These are phyloP conservation scores for Xerocomus potaroensis DNA, from an alignment of 768 basidiomycete genomes.

Conservation along the genomic window DNA sequence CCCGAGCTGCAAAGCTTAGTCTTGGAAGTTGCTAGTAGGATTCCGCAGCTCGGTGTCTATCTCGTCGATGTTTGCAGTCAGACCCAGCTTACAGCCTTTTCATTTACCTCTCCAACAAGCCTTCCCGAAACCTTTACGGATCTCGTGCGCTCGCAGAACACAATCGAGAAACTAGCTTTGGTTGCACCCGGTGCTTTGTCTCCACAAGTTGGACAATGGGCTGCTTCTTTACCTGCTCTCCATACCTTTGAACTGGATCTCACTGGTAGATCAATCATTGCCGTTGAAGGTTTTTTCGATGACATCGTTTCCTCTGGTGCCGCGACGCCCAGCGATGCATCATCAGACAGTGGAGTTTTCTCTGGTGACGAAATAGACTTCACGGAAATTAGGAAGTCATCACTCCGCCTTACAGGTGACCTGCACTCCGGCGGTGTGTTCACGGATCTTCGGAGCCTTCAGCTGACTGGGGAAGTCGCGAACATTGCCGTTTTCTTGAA, in stretches of 20 bases:
- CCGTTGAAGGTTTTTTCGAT: slow-evolving; percentile 80
- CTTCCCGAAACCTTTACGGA: slow-evolving; percentile 71
- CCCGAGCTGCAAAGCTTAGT: slow-evolving; percentile 57
- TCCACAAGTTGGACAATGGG: slow-evolving; percentile 69
- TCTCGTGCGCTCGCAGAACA: slow-evolving; percentile 54
- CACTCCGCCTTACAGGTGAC: slow-evolving; percentile 60
- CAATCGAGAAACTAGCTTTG: slow-evolving; percentile 57
- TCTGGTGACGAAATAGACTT: slow-evolving; percentile 77
- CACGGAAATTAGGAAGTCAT: slow-evolving; percentile 67
- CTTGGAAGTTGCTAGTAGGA: slow-evolving; percentile 55
- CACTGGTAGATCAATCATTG: slow-evolving; percentile 59
- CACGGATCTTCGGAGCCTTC: slow-evolving; percentile 51
- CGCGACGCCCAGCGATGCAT: slow-evolving; percentile 65
- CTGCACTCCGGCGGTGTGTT: slow-evolving; percentile 54
- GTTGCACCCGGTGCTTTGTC: slow-evolving; percentile 74
- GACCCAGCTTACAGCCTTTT: slow-evolving; percentile 61
- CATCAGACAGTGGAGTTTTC: slow-evolving; percentile 75
- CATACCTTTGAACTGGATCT: slow-evolving; percentile 68
- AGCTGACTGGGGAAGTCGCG: slow-evolving; percentile 64
- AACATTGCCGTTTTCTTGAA: slow-evolving; percentile 70
- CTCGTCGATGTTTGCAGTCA: slow-evolving; percentile 61
- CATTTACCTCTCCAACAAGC: slow-evolving; percentile 63
- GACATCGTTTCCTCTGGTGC: slow-evolving; percentile 65
- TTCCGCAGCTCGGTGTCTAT: slow-evolving; percentile 58
- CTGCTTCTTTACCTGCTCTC: slow-evolving; percentile 58